Evolutionary conservation across 768 basidiomycete genomes (phyloP), one percentile per base, ranked within the genome.

Genomic region (Lentinus brumalis): DNA sequence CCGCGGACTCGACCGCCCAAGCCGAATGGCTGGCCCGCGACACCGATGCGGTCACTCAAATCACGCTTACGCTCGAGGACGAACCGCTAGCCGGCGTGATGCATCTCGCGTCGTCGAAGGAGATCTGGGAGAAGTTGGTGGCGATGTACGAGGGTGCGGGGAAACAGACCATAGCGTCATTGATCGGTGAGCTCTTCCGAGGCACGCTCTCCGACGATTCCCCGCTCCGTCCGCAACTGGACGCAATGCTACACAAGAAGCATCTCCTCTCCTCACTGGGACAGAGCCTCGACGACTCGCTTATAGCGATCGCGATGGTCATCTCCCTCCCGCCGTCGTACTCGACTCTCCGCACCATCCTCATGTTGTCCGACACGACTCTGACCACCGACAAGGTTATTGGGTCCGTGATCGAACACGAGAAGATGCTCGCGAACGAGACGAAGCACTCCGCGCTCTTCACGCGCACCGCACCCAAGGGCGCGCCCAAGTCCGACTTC

Each of bases 11-110:
- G 21, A 26, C n/a, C n/a, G n/a, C n/a, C n/a, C n/a, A n/a, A n/a
- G n/a, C n/a, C n/a, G n/a, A n/a, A n/a, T n/a, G n/a, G 21, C 21
- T 26, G 21, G 21, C 21, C 1, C 21, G 38, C 11, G 62, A 70
- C 26, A 53, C 63, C 18, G 66, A 70, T 53, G 67, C 69, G 1
- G 26, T 45, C 3, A 66, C 64, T 7, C 68, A 72, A 46, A 66
- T 71, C 16, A 60, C 51, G 8, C 68, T 71, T 16, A 71, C 70
- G 7, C 53, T 70, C 15, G 63, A 64, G 35, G 70, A 71, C 29
- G 62, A 68, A 35, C 68, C 70, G 0, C 57, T 71, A 1, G 66
- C 53, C 50, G 51, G 66, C 18, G 67, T 72, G 14, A 46, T 70
- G 18, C 54, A 65, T 52, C 30, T 53, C 3, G 47, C 3, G 16